Evolutionary conservation across 352 stramenopile genomes (phyloP).

Genomic region (Globisporangium okanoganense): DNA sequence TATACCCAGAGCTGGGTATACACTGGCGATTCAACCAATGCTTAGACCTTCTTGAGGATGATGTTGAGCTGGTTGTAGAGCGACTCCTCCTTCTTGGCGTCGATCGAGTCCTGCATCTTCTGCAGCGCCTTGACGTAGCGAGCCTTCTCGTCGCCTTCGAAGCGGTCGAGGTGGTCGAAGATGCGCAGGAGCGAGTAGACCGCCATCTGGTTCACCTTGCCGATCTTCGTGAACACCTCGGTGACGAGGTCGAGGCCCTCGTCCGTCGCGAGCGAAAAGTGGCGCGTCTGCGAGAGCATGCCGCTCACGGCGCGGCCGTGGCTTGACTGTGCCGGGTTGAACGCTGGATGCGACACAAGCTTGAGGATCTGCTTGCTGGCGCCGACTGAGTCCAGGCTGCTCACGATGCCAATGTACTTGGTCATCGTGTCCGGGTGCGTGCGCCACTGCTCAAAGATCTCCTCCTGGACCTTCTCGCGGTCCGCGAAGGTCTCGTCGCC

Average conservation of each 20-base stretch:
- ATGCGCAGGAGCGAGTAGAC: conserved; percentile 74
- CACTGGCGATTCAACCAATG: too few species aligned
- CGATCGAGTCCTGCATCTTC: conserved; percentile 61
- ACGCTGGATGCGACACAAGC: conserved; percentile 59
- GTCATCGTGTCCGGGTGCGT: conserved; percentile 70
- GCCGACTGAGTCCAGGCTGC: conserved; percentile 59
- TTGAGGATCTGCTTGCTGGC: conserved; percentile 73
- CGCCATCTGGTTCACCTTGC: conserved; percentile 85
- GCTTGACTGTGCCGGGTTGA: conserved; percentile 73
- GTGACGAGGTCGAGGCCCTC: conserved; percentile 74
- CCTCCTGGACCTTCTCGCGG: conserved; percentile 55
- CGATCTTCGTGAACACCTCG: conserved; percentile 70
- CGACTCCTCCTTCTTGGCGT: conserved; percentile 55
- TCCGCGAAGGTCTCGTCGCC: conserved; percentile 56
- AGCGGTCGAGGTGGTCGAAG: conserved; percentile 77
- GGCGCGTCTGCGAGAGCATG: conserved; percentile 69
- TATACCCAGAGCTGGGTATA: too few species aligned
- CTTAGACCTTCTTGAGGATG: conserved; percentile 77
- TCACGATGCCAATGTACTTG: conserved; percentile 77
- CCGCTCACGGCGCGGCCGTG: conserved; percentile 60
- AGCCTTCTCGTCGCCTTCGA: conserved; percentile 25
- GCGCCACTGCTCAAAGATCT: conserved; percentile 70
- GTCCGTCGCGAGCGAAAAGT: conserved; percentile 70
- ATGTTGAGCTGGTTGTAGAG: conserved; percentile 84
- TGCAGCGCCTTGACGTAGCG: conserved; percentile 34